These are phyloP conservation scores for Geotrichum aggregatum DNA, from an alignment of 1,139 yeast genomes.

Conservation along the genomic window DNA sequence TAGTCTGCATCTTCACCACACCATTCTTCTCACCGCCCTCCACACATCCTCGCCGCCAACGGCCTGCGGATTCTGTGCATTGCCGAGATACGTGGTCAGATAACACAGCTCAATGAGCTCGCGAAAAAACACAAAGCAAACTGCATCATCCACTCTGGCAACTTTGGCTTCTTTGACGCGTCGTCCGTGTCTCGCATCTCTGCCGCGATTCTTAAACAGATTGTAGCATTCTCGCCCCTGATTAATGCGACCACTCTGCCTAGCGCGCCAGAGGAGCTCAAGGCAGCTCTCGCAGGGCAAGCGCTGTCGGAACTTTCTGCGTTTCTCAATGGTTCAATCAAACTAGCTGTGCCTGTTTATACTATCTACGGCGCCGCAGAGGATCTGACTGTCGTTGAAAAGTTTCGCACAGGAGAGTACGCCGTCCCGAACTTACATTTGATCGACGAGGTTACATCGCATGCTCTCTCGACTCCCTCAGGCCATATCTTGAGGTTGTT, in stretches of 20 bases:
- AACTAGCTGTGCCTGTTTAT: slow-evolving; percentile 64
- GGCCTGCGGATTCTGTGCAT: slow-evolving; percentile 48
- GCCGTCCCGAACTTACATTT: slow-evolving; percentile 54
- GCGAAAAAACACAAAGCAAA: slow-evolving; percentile 47
- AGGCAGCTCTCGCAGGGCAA: slow-evolving; percentile 38
- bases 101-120: slow-evolving; percentile 46
- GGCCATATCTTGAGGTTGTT: slow-evolving; percentile 52
- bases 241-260: slow-evolving; percentile 47
- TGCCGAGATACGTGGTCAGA: slow-evolving; percentile 53
- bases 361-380: slow-evolving; percentile 74
- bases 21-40: background rate
- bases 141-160: slow-evolving; percentile 66
- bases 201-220: slow-evolving; percentile 48
- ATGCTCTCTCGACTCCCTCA: slow-evolving; percentile 39
- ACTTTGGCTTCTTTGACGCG: slow-evolving; percentile 69
- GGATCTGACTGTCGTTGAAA: slow-evolving; percentile 61
- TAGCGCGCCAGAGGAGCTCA: slow-evolving; percentile 39
- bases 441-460: slow-evolving; percentile 52
- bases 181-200: slow-evolving; percentile 52
- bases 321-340: slow-evolving; percentile 48
- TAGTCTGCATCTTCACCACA: background rate
- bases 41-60: slow-evolving; percentile 3
- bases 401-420: slow-evolving; percentile 53
- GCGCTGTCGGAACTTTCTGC: slow-evolving; percentile 51
- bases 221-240: slow-evolving; percentile 64